Evolutionary conservation across 1,139 yeast genomes (phyloP).

Genomic region (Diutina mesorugosa): DNA sequence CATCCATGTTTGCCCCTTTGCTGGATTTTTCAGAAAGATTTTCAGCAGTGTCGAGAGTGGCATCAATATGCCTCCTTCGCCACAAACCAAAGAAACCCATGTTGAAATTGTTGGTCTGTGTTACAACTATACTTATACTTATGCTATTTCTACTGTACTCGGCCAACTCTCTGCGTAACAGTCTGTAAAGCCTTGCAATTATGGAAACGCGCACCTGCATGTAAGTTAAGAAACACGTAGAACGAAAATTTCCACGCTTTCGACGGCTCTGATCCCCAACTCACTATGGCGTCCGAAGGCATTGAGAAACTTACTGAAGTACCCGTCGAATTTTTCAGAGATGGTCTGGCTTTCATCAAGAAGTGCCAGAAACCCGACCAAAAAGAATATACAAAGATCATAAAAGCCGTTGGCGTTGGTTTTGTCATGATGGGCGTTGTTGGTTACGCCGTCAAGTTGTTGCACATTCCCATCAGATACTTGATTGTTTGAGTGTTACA

Average conservation of each 20-base stretch:
- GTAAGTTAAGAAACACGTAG: not conserved
- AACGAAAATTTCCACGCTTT: not conserved
- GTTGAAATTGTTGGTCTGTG: not conserved
- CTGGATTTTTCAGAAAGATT: too few species aligned
- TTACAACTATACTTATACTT: too few species aligned
- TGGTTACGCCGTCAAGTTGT: slow-evolving; percentile 87
- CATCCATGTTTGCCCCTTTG: not conserved
- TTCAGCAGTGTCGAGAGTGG: not conserved
- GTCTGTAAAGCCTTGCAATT: not conserved
- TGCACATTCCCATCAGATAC: slow-evolving; percentile 95
- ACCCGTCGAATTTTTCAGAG: slow-evolving; percentile 84
- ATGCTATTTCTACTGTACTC: not conserved
- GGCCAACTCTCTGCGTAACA: not conserved
- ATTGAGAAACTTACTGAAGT: slow-evolving; percentile 79
- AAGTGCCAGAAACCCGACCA: slow-evolving; percentile 90
- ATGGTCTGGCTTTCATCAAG: slow-evolving; percentile 76
- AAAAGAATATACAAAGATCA: slow-evolving; percentile 77
- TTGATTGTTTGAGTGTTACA: slow-evolving; percentile 59
- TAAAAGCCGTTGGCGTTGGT: slow-evolving; percentile 94
- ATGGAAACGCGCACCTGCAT: not conserved
- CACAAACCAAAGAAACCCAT: not conserved
- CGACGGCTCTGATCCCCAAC: not conserved
- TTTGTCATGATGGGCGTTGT: slow-evolving; percentile 96
- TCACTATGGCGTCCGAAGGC: slow-evolving; percentile 23
- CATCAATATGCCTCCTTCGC: not conserved